These are phyloP conservation scores for Kregervanrija fluxuum DNA, from an alignment of 805 yeast genomes.

Conservation along the genomic window DNA sequence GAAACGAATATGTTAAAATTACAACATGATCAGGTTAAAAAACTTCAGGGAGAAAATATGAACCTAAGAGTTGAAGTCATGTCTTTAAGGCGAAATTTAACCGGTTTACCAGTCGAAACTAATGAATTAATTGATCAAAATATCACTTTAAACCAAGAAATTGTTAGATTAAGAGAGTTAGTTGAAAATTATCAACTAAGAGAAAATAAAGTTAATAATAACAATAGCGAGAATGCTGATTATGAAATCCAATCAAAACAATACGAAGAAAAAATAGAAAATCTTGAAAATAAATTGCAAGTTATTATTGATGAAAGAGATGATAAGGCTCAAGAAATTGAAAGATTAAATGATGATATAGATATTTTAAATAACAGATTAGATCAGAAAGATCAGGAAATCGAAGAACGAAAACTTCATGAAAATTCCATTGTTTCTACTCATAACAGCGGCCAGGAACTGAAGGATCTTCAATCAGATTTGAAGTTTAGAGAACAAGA, in stretches of 20 bases:
- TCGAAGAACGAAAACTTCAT: not conserved
- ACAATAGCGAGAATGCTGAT: not conserved
- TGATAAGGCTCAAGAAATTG: constrained; percentile 13
- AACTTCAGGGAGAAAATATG: constrained; percentile 34
- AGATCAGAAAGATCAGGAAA: not conserved
- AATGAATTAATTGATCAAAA: constrained; percentile 25
- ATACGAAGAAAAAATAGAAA: not conserved
- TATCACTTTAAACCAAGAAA: constrained; percentile 7
- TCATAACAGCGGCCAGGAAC: no score
- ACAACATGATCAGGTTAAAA: constrained; percentile 22
- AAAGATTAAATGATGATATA: constrained; percentile 20
- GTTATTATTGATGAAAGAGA: constrained; percentile 2
- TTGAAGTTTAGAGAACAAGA: not conserved
- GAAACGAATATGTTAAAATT: constrained; percentile 18
- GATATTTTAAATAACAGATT: constrained; percentile 5
- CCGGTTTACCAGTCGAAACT: constrained; percentile 37
- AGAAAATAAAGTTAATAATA: not conserved
- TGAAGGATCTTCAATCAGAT: constrained; percentile 1
- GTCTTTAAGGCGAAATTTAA: constrained; percentile 31
- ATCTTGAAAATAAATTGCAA: not conserved
- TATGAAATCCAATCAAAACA: constrained; percentile 1
- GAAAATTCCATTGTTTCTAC: not conserved
- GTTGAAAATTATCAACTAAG: not conserved
- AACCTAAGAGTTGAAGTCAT: constrained; percentile 36
- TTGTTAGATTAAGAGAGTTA: constrained; percentile 3